These are phyloP conservation scores for Trametes villosa DNA, from an alignment of 768 basidiomycete genomes.

Conservation along the genomic window DNA sequence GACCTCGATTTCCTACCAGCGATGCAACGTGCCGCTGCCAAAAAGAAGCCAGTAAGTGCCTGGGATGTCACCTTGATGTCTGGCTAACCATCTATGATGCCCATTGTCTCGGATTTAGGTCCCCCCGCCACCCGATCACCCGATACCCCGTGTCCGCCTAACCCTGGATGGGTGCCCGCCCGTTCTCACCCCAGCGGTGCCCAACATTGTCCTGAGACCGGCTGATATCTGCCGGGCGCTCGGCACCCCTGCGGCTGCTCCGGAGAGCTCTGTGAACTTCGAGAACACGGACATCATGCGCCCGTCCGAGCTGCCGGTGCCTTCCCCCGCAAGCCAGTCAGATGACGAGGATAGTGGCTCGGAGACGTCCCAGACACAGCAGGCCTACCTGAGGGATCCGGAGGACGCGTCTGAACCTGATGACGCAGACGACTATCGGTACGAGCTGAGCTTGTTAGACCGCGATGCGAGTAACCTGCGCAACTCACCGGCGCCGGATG, in stretches of 20 bases:
- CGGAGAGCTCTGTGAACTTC: not conserved
- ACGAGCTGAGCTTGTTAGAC: not conserved
- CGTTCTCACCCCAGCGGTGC: constrained; percentile 7
- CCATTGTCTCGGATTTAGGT: not conserved
- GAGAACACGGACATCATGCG: not conserved
- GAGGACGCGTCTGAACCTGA: not conserved
- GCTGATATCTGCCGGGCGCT: not conserved
- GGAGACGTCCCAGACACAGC: not conserved
- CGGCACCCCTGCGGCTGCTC: too few species aligned
- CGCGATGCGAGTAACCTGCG: not conserved
- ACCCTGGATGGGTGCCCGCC: constrained; percentile 5
- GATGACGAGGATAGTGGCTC: not conserved
- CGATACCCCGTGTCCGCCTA: constrained; percentile 2
- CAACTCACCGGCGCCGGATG: not conserved
- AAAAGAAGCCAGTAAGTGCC: too few species aligned
- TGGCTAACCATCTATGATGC: too few species aligned
- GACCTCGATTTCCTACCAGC: too few species aligned
- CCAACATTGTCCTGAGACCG: not conserved
- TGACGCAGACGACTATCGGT: not conserved
- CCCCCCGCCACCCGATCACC: constrained; percentile 1
- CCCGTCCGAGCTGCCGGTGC: not conserved
- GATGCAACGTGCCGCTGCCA: too few species aligned
- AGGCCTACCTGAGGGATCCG: not conserved
- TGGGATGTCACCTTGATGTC: too few species aligned
- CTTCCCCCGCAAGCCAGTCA: not conserved